These are phyloP conservation scores for Chaetothyriales sp. DNA, from an alignment of 2,329 filamentous ascomycete species.

Conservation along the genomic window DNA sequence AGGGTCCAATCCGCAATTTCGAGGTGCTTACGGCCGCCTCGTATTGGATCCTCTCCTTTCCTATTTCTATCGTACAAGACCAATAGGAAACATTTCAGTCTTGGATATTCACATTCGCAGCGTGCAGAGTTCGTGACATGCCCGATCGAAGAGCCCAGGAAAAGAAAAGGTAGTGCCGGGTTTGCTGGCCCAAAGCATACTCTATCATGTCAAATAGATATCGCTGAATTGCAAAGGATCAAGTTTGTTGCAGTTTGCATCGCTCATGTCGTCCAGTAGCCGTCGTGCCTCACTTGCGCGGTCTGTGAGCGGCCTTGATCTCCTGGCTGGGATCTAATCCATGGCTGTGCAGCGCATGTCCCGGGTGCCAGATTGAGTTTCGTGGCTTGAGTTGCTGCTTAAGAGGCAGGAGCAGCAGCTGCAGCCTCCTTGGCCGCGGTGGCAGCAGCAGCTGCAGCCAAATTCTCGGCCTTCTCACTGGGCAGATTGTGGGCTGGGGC, in stretches of 20 bases:
- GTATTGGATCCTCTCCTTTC: not conserved
- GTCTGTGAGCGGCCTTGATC: not conserved
- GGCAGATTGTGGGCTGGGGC: constrained; percentile 26
- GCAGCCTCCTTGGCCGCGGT: not conserved
- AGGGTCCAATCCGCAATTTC: no score
- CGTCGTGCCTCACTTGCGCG: not conserved
- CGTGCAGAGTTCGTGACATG: no score
- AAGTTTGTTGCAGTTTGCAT: not conserved
- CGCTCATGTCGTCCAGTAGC: not conserved
- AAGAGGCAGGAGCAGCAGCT: not conserved
- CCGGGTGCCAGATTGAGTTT: not conserved
- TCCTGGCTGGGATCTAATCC: not conserved
- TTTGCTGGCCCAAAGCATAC: not conserved
- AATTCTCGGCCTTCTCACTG: not conserved
- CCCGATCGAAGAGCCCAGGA: not conserved
- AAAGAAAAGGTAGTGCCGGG: not conserved
- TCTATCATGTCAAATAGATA: not conserved
- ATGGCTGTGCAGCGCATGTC: no score
- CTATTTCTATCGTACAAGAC: not conserved
- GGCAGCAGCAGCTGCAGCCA: not conserved
- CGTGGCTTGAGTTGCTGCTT: not conserved
- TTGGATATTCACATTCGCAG: not conserved
- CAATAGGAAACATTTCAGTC: not conserved
- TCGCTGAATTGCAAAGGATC: not conserved
- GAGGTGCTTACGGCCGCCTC: no score